Percentiles rank a stretch among this genome's conserved stretches.
These are phyloP conservation scores for Lactarius hatsudake DNA, from an alignment of 768 basidiomycete species.

Conservation along the genomic window DNA sequence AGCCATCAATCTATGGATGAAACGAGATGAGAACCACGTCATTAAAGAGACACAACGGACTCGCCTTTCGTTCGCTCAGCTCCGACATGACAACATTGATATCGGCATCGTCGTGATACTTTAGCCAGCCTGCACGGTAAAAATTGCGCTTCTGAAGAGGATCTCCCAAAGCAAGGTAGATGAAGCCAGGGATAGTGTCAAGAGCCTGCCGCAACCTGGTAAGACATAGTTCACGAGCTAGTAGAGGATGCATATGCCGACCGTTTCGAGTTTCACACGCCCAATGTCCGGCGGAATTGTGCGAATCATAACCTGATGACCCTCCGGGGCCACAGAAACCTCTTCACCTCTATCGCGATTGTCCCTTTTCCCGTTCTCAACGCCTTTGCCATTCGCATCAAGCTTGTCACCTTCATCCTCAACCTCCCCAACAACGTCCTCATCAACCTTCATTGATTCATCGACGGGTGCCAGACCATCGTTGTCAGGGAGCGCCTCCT, in stretches of 20 bases:
- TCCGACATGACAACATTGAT: constrained; percentile 70
- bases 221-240: constrained; percentile 19
- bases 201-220: constrained; percentile 54
- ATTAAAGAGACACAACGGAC: neutral
- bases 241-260: constrained; percentile 37
- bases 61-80: constrained; percentile 82
- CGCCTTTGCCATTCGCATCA: constrained; percentile 57
- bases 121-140: constrained; percentile 93
- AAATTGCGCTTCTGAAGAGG: constrained; percentile 91
- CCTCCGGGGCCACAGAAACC: constrained; percentile 60
- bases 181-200: constrained; percentile 71
- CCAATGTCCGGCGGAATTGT: constrained; percentile 94
- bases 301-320: constrained; percentile 91
- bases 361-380: constrained; percentile 43
- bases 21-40: neutral
- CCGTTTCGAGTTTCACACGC: constrained; percentile 86
- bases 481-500: constrained; percentile 19
- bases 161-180: constrained; percentile 88
- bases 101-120: constrained; percentile 81
- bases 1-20: constrained; percentile 76
- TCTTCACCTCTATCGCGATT: constrained; percentile 63
- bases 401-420: constrained; percentile 71
- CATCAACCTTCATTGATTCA: constrained; percentile 72
- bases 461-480: constrained; percentile 40
- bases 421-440: constrained; percentile 67